These are phyloP conservation scores for Hypomyces rosellus DNA, from an alignment of 2,329 filamentous ascomycete genomes.

Conservation along the genomic window DNA sequence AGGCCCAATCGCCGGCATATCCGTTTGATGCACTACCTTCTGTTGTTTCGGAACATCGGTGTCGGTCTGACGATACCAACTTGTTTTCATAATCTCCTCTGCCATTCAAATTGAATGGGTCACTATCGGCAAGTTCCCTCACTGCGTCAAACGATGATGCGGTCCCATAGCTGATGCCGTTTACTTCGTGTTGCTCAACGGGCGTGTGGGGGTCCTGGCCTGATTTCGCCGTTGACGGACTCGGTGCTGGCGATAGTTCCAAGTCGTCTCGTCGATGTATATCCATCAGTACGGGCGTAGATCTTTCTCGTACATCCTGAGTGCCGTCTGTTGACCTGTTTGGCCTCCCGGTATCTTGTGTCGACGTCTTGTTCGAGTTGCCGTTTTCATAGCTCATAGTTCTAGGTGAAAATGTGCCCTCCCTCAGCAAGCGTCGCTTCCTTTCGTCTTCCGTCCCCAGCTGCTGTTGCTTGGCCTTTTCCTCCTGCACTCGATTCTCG, in stretches of 20 bases:
- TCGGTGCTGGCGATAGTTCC: slow-evolving; percentile 17
- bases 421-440: slow-evolving; percentile 28
- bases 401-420: slow-evolving; percentile 40
- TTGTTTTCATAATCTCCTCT: slow-evolving; percentile 31
- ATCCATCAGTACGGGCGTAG: slow-evolving; percentile 19
- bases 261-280: slow-evolving; percentile 19
- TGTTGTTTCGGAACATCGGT: slow-evolving; percentile 56
- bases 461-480: slow-evolving; percentile 42
- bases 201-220: slow-evolving; percentile 15
- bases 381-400: slow-evolving; percentile 34
- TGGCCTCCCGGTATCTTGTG: slow-evolving; percentile 13
- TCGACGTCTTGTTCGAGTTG: slow-evolving; percentile 15
- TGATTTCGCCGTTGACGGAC: slow-evolving; percentile 6
- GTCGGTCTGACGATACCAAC: slow-evolving; percentile 39
- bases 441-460: slow-evolving; percentile 31
- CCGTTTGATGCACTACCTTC: slow-evolving; percentile 52
- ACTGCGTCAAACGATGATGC: slow-evolving; percentile 40
- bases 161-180: slow-evolving; percentile 40
- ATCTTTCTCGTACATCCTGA: slow-evolving; percentile 16
- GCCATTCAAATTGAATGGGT: slow-evolving; percentile 38
- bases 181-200: slow-evolving; percentile 35
- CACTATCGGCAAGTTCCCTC: slow-evolving; percentile 42
- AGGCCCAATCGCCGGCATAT: slow-evolving; percentile 53
- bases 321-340: slow-evolving; percentile 17
- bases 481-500: slow-evolving; percentile 58